Percentiles rank a stretch among this genome's conserved stretches.
These are phyloP conservation scores for Cardamine occulta DNA, from an alignment of 345 rosid species.

Conservation along the genomic window DNA sequence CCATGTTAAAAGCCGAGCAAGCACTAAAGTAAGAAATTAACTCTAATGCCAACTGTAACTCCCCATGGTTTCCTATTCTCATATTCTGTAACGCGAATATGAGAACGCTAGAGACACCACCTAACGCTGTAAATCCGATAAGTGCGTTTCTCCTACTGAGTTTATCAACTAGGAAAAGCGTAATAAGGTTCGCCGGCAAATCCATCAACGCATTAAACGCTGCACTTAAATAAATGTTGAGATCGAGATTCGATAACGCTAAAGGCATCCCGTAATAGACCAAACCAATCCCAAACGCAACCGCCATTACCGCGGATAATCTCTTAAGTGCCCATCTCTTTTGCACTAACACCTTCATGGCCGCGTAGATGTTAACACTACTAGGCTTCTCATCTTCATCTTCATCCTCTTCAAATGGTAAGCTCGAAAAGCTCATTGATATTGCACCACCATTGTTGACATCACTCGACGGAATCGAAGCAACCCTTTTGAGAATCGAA, in stretches of 20 bases:
- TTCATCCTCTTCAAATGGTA: slow-evolving; percentile 42
- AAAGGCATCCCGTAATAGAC: slow-evolving; percentile 81
- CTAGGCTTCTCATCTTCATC: slow-evolving; percentile 22
- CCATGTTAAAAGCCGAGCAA: slow-evolving; percentile 51
- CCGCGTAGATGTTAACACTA: slow-evolving; percentile 48
- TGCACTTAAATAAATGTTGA: slow-evolving; percentile 66
- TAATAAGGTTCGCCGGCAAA: slow-evolving; percentile 58
- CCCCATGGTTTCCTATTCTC: slow-evolving; percentile 29
- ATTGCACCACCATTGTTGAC: slow-evolving; percentile 21
- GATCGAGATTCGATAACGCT: slow-evolving; percentile 53
- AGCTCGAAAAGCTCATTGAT: slow-evolving; percentile 46
- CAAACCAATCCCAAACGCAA: slow-evolving; percentile 66
- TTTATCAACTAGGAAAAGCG: slow-evolving; percentile 51
- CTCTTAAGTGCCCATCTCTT: slow-evolving; percentile 61
- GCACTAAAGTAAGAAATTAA: slow-evolving; percentile 61
- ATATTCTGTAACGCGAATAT: slow-evolving; percentile 43
- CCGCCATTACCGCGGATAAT: slow-evolving; percentile 45
- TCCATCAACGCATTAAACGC: slow-evolving; percentile 68
- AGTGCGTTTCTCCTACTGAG: slow-evolving; percentile 52
- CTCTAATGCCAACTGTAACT: slow-evolving; percentile 58
- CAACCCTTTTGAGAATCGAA: slow-evolving; percentile 52
- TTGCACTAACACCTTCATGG: slow-evolving; percentile 50
- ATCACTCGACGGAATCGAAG: slow-evolving; percentile 11
- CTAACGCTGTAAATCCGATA: slow-evolving; percentile 47
- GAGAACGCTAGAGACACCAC: slow-evolving; percentile 53